phyloP scores from a whole-genome alignment of 2,329 filamentous ascomycete species.

The Lasiodiplodia theobromae region DNA sequence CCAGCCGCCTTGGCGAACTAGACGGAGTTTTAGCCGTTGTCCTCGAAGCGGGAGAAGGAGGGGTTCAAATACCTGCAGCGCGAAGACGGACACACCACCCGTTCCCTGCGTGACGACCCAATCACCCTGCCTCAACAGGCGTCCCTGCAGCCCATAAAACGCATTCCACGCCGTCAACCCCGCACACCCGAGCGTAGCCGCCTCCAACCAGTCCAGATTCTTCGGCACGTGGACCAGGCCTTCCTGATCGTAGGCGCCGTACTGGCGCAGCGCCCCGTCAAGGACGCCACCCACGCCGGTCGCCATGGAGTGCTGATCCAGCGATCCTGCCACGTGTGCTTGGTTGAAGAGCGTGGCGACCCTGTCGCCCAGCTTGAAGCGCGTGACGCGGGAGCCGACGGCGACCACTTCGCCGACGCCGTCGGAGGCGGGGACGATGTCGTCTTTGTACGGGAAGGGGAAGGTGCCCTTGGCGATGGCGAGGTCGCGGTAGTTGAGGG shows the following conservation, averaged over 20 bases:
- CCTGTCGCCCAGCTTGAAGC: slow-evolving; percentile 65
- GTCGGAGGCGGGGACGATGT: slow-evolving; percentile 58
- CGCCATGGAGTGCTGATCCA: slow-evolving; percentile 47
- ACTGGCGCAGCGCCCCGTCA: slow-evolving; percentile 72
- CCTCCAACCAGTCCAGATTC: slow-evolving; percentile 56
- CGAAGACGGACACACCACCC: slow-evolving; percentile 72
- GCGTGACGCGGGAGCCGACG: slow-evolving; percentile 62
- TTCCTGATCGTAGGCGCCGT: slow-evolving; percentile 70
- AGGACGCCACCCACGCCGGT: slow-evolving; percentile 72
- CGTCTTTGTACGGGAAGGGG: slow-evolving; percentile 50
- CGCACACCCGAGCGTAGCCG: slow-evolving; percentile 56
- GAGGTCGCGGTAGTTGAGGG: slow-evolving; percentile 59
- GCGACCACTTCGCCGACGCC: slow-evolving; percentile 60
- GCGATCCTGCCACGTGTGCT: slow-evolving; percentile 59
- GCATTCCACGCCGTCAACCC: slow-evolving; percentile 60
- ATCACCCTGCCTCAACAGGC: slow-evolving; percentile 46
- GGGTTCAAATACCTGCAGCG: slow-evolving; percentile 57
- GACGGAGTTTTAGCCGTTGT: slow-evolving; percentile 1
- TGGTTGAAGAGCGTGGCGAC: slow-evolving; percentile 71
- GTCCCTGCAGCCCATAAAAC: slow-evolving; percentile 56
- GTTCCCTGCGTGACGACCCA: slow-evolving; percentile 73
- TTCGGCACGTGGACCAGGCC: slow-evolving; percentile 71
- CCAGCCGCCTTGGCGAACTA: slow-evolving; percentile 60
- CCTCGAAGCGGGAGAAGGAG: background rate
- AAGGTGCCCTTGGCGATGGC: slow-evolving; percentile 49